phyloP scores from a whole-genome alignment of 768 basidiomycete genomes.

The Suillus occidentalis region DNA sequence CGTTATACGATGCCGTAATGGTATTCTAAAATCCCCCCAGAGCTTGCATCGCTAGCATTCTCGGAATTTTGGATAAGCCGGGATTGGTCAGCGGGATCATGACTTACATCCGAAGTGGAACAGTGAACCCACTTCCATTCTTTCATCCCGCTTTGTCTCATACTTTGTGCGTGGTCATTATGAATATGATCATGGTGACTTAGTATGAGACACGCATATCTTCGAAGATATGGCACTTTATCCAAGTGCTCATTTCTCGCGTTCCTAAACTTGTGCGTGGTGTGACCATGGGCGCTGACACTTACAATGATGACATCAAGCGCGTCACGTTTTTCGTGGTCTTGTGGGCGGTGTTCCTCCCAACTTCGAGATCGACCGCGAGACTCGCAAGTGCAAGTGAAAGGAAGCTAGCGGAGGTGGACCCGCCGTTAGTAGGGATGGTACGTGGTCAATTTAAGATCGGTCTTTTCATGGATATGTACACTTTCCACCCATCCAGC shows the following conservation, averaged over 20 bases:
- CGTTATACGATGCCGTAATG: not conserved
- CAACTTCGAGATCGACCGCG: conserved; percentile 57
- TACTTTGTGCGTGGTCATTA: too few relatives aligned
- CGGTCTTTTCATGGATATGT: not conserved
- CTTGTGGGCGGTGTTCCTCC: conserved; percentile 48
- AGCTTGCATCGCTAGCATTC: too few relatives aligned
- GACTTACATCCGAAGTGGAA: too few relatives aligned
- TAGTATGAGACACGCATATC: too few relatives aligned
- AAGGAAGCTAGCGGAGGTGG: conserved; percentile 43
- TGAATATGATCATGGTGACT: too few relatives aligned
- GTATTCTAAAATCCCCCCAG: not conserved
- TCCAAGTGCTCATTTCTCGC: conserved; percentile 61
- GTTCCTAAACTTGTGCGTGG: conserved; percentile 74
- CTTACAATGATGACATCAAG: conserved; percentile 74
- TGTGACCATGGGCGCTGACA: conserved; percentile 71
- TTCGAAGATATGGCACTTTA: conserved; percentile 23
- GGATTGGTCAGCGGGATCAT: too few relatives aligned
- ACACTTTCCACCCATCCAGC: conserved; percentile 31
- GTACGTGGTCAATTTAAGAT: conserved; percentile 35
- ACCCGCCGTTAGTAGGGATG: conserved; percentile 63
- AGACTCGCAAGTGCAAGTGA: conserved; percentile 77
- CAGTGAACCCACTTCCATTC: too few relatives aligned
- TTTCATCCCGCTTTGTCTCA: too few relatives aligned
- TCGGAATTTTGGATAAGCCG: too few relatives aligned
- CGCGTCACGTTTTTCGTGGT: conserved; percentile 53